phyloP scores from a whole-genome alignment of 2,329 filamentous ascomycete species.

The Xylariaceae sp. region DNA sequence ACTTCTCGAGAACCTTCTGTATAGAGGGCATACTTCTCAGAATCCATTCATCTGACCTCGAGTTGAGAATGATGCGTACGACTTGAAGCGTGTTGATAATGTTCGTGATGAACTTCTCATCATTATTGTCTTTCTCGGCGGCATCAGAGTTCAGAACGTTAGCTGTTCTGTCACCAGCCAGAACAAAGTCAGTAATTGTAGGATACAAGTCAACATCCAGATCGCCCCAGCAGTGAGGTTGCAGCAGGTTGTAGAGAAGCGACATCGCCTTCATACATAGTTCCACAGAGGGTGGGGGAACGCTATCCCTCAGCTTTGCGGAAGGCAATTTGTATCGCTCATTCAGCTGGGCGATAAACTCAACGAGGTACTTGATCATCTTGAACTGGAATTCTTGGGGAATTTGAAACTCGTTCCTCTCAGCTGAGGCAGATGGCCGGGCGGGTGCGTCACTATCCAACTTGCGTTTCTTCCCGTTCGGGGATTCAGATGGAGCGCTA shows the following conservation, averaged over 20 bases:
- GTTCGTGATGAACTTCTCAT: conserved; percentile 77
- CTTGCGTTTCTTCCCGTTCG: conserved; percentile 68
- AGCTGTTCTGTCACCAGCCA: conserved; percentile 73
- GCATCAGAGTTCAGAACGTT: conserved; percentile 54
- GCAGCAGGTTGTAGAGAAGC: conserved; percentile 77
- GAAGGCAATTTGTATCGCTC: conserved; percentile 78
- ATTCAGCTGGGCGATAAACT: conserved; percentile 85
- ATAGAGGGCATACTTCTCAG: conserved; percentile 68
- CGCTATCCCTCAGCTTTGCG: conserved; percentile 56
- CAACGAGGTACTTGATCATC: conserved; percentile 90
- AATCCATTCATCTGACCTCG: conserved; percentile 88
- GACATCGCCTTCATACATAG: conserved; percentile 80
- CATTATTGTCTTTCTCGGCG: conserved; percentile 63
- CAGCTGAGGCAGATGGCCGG: conserved; percentile 41
- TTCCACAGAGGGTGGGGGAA: conserved; percentile 59
- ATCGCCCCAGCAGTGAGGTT: conserved; percentile 85
- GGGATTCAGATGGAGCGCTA: conserved; percentile 58
- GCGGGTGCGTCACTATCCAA: conserved; percentile 60
- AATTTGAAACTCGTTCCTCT: conserved; percentile 63
- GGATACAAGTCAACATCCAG: conserved; percentile 87
- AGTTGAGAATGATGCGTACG: conserved; percentile 80
- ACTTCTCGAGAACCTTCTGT: conserved; percentile 86
- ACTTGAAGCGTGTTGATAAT: conserved; percentile 95
- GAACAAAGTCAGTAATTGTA: conserved; percentile 80
- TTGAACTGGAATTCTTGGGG: conserved; percentile 63